Conservation (phyloP, 352 stramenopile genomes). For the Phytophthora pini region DNA sequence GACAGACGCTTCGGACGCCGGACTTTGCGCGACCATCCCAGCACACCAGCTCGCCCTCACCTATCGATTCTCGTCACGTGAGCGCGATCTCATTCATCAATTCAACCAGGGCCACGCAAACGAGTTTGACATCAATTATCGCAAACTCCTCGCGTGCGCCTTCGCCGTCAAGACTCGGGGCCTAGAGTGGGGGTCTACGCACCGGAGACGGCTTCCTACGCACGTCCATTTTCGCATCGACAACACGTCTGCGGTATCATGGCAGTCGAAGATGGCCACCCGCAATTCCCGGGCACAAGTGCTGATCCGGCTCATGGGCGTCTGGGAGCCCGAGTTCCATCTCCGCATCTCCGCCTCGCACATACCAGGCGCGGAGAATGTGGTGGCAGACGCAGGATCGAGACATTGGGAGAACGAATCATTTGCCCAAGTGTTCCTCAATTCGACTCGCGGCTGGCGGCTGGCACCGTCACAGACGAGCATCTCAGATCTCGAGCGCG, state of each 20-base stretch:
- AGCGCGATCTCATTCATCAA: not conserved
- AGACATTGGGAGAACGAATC: not conserved
- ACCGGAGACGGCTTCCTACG: not conserved
- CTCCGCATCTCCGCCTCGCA: slow-evolving; percentile 12
- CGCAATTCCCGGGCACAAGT: slow-evolving; percentile 5
- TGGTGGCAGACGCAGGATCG: not conserved
- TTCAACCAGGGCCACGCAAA: slow-evolving; percentile 1
- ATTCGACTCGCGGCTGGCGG: not conserved
- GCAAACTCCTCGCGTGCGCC: slow-evolving; percentile 15
- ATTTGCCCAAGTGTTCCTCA: not conserved
- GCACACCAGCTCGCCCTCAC: not conserved
- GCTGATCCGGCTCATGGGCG: not conserved
- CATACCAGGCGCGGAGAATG: slow-evolving; percentile 3
- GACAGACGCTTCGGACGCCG: not conserved
- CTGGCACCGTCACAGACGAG: not conserved
- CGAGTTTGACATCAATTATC: slow-evolving; percentile 38
- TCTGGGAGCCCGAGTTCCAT: not conserved
- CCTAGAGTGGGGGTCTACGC: not conserved
- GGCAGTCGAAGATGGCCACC: slow-evolving; percentile 5
- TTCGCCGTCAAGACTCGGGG: slow-evolving; percentile 13
- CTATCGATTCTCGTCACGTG: not conserved
- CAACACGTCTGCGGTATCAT: slow-evolving; percentile 23
- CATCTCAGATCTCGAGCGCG: not conserved
- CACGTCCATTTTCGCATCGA: slow-evolving; percentile 30
- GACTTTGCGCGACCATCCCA: not conserved